Base-by-base conservation (phyloP, 2,329 filamentous ascomycete genomes). In the Macrophomina pseudophaseolina region DNA sequence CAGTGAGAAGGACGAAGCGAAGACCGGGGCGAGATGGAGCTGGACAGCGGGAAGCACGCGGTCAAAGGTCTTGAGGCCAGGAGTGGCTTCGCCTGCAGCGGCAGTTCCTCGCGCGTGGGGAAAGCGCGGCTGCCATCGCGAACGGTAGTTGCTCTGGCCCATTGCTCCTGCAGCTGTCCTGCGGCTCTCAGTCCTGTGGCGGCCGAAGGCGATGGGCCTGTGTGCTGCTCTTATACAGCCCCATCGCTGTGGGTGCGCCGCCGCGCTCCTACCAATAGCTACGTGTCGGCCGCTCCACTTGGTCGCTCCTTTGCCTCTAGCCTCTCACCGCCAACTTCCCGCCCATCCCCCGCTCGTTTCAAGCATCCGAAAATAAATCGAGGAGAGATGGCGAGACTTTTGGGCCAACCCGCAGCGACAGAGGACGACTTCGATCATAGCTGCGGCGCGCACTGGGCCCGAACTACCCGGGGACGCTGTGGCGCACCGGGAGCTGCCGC, bases 271-370 rank as follows among this genome's bases (percentile, higher is more conserved):
- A 62, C 58, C 58, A 62, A 62, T 62, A 48, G 58, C 58, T 62
- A 62, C 58, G 58, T 62, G 58, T 62, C 58, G 58, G 58, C 18
- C 58, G 58, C 58, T 62, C 58, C 58, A 62, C 58, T 49, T 49
- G 33, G 58, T 18, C 56, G 58, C 44, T 62, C 32, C 58, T 51
- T 35, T 51, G 54, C 54, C 32, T 49, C 18, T 33, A 40, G 44
- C 44, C 18, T 44, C 14, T 62, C 58, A 62, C 58, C 58, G 58
- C 58, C 58, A 48, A 62, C 30, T 62, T 23, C 30, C 58, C 58
- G 58, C 58, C 5, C 32, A 62, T 62, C 58, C 58, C 58, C 58
- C 58, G 58, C 58, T n/a, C 46, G 30, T 35, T n/a, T 38, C 44
- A 11, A 28, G 44, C 32, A n/a, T 23, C 58, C 42, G 16, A 35